Evolutionary conservation across 164 flowering plant species (phyloP).

Genomic region (Kingdonia uniflora): DNA sequence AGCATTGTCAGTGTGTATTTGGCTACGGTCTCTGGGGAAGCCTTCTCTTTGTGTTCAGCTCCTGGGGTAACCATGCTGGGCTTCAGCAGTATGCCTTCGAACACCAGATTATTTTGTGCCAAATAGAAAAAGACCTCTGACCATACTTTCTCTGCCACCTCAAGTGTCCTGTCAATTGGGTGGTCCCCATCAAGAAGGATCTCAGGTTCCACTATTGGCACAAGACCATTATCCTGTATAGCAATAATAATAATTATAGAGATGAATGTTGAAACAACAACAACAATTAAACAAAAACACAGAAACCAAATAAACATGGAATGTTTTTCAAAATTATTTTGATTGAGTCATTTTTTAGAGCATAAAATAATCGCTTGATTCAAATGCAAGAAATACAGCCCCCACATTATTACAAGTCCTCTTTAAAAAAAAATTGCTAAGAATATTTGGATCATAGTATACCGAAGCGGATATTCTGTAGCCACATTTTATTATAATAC

Average conservation of each 20-base stretch:
- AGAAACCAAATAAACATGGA: too few relatives aligned
- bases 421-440: too few relatives aligned
- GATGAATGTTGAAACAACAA: too few relatives aligned
- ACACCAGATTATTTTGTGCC: conserved; percentile 66
- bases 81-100: conserved; percentile 72
- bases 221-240: conserved; percentile 68
- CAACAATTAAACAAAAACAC: too few relatives aligned
- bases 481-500: too few relatives aligned
- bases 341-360: too few relatives aligned
- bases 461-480: too few relatives aligned
- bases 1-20: conserved; percentile 64
- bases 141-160: conserved; percentile 80
- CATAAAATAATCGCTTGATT: too few relatives aligned
- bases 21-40: conserved; percentile 68
- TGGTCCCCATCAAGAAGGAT: conserved; percentile 87
- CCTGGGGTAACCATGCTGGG: conserved; percentile 97
- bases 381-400: too few relatives aligned
- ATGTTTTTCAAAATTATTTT: too few relatives aligned
- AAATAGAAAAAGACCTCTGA: conserved; percentile 70
- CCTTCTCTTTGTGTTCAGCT: conserved; percentile 74
- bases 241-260: not conserved
- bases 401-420: too few relatives aligned
- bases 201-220: conserved; percentile 86
- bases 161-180: conserved; percentile 65
- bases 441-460: too few relatives aligned